Conservation (phyloP, 257 asterid species). For the Perilla frutescens region DNA sequence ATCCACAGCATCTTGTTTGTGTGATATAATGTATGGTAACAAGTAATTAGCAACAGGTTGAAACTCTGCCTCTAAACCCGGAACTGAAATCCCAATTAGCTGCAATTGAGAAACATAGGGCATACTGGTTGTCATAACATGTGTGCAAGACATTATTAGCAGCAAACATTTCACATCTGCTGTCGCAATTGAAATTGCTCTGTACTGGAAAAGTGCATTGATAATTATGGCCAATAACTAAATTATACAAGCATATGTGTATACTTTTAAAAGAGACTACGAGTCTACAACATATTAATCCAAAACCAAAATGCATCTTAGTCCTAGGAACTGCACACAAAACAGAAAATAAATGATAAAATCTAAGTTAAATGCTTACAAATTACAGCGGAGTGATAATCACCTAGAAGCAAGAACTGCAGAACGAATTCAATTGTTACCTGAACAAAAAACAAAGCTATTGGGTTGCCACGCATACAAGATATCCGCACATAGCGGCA, state of each 20-base stretch:
- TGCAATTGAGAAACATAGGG: slow-evolving; percentile 51
- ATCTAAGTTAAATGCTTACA: slow-evolving; percentile 16
- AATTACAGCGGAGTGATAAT: slow-evolving; percentile 15
- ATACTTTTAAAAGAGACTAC: slow-evolving; percentile 18
- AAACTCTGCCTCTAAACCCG: slow-evolving; percentile 92
- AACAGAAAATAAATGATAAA: slow-evolving; percentile 27
- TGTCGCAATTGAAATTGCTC: slow-evolving; percentile 18
- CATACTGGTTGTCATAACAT: slow-evolving; percentile 13
- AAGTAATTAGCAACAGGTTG: slow-evolving; percentile 82
- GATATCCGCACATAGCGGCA: slow-evolving; percentile 94
- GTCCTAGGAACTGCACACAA: neutral
- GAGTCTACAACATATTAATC: slow-evolving; percentile 9
- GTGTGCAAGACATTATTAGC: slow-evolving; percentile 26
- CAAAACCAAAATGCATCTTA: slow-evolving; percentile 4
- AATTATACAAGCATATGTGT: slow-evolving; percentile 18
- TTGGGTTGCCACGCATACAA: slow-evolving; percentile 97
- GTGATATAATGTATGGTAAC: slow-evolving; percentile 77
- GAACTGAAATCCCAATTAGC: slow-evolving; percentile 85
- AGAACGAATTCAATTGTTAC: slow-evolving; percentile 43
- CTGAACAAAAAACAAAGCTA: slow-evolving; percentile 95
- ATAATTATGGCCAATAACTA: slow-evolving; percentile 19
- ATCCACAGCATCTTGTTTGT: slow-evolving; percentile 79
- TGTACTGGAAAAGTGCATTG: slow-evolving; percentile 17
- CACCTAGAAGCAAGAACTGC: slow-evolving; percentile 32
- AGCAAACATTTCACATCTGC: slow-evolving; percentile 24